phyloP scores from a whole-genome alignment of 306 rosid genomes.

The Citrullus mucosospermus region DNA sequence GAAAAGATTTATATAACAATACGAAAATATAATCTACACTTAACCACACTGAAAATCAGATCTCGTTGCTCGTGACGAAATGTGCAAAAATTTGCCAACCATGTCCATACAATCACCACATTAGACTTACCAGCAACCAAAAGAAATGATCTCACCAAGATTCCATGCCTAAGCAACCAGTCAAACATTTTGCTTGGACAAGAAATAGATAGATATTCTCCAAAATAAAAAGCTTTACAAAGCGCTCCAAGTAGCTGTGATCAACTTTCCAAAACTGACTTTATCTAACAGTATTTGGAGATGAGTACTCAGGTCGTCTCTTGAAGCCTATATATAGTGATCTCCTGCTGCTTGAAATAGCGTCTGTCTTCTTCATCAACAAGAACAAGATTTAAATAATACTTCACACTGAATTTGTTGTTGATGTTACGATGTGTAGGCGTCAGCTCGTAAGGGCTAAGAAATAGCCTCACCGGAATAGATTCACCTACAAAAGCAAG shows the following conservation, averaged over 20 bases:
- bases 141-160: neutral
- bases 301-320: constrained; percentile 42
- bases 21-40: neutral
- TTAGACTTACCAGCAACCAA: neutral
- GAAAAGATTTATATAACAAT: neutral
- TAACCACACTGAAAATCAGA: neutral
- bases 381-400: constrained; percentile 88
- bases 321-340: constrained; percentile 85
- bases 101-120: neutral
- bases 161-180: neutral
- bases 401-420: constrained; percentile 95
- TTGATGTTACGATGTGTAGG: constrained; percentile 91
- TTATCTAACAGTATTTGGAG: neutral
- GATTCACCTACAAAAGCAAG: constrained; percentile 68
- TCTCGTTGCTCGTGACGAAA: neutral
- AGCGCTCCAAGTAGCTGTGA: neutral
- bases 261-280: neutral
- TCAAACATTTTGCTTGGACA: neutral
- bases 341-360: constrained; percentile 96
- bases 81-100: neutral
- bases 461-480: constrained; percentile 94
- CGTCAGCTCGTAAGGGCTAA: constrained; percentile 94
- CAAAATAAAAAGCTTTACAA: neutral
- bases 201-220: neutral
- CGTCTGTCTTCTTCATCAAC: constrained; percentile 98